Evolutionary conservation across 2,329 filamentous ascomycete species (phyloP).

Genomic region (Venturia asperata): DNA sequence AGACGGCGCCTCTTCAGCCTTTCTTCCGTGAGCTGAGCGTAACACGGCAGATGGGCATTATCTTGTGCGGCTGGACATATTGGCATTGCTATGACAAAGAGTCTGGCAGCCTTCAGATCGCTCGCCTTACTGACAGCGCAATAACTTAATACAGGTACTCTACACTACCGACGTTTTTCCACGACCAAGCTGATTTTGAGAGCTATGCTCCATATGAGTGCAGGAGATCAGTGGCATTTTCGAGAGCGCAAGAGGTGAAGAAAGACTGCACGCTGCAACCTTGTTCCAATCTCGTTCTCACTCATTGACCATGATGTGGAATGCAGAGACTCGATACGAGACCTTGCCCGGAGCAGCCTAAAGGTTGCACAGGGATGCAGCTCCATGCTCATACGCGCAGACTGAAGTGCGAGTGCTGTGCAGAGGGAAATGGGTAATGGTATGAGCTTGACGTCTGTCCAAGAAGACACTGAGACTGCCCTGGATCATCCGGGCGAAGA

Average conservation of each 20-base stretch:
- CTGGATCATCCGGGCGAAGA: not conserved
- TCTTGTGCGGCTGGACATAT: not conserved
- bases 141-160: not conserved
- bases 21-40: not conserved
- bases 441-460: too few species aligned
- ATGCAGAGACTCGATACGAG: not conserved
- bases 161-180: too few species aligned
- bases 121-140: not conserved
- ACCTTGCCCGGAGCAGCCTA: not conserved
- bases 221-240: not conserved
- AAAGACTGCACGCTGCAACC: too few species aligned
- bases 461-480: not conserved
- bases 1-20: not conserved
- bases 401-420: not conserved
- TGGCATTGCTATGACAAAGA: not conserved
- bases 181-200: not conserved
- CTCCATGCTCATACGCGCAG: not conserved
- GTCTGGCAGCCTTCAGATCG: not conserved
- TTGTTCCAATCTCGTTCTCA: too few species aligned
- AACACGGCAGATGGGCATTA: not conserved
- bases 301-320: too few species aligned
- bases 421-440: not conserved
- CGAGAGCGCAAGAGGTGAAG: too few species aligned
- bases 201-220: not conserved
- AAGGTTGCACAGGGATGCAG: not conserved